Base-by-base conservation (phyloP, 768 basidiomycete genomes). In the Lactarius indigo region DNA sequence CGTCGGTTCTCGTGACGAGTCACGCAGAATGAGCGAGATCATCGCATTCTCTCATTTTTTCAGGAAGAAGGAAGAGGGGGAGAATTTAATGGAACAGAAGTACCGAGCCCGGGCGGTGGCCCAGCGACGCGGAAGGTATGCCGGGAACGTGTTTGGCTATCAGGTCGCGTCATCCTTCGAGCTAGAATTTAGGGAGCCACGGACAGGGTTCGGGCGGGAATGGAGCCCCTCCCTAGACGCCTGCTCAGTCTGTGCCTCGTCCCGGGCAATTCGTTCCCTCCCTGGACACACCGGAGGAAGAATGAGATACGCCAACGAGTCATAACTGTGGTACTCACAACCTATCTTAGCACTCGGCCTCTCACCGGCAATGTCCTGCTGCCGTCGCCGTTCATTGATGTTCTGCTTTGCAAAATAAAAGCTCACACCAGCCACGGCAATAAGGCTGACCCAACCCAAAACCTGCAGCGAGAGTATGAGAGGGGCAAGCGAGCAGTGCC, bases 361-460 rank as follows among this genome's bases (percentile, higher is more conserved):
- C 26, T 71, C 68, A 13, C 78, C 79, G 13, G 66, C 55, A 30
- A 68, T 69, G 28, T 74, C 74, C 65, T 79, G 78, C 41, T 70
- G 65, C 63, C 70, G 71, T 37, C 79, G 67, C 33, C 79, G 72
- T n/a, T 75, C 75, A 70, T 78, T 74, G 70, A 80, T 77, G 58
- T 69, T 71, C 64, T 76, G 73, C 61, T 76, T 78, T 13, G 79
- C 78, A 61, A 66, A 79, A 69, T 76, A 76, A 69, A 78, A 79
- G 57, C 78, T 78, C 50, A 75, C 76, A 5, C 76, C 77, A 0
- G 78, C 79, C 10, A 75, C 78, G 37, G 72, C 70, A 26, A 81
- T 72, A 23, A 81, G 72, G 42, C 72, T 72, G n/a, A 71, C 74
- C 75, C 77, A 78, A 28, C 77, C 77, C 15, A 78, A 55, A 30